Base-by-base conservation (phyloP, 768 basidiomycete species). In the Rhodotorula kratochvilovae region DNA sequence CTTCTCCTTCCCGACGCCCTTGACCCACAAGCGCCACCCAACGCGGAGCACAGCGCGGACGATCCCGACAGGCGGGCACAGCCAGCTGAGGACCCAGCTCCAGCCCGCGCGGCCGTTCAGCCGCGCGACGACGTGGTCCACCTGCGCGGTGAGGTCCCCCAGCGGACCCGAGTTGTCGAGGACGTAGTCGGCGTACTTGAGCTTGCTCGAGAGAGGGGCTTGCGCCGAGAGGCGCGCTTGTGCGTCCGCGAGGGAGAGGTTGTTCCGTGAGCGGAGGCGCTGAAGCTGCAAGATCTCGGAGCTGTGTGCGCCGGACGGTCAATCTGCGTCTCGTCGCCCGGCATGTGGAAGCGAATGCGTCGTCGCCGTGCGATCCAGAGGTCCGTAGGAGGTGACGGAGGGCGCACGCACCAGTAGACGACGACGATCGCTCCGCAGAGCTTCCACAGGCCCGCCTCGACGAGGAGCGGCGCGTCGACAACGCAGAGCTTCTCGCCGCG, bases 401-500 rank as follows among this genome's bases (percentile, higher is more conserved):
- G 4, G 57, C 19, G 54, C 15, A 78, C 82, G 76, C 70, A 96
- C 95, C 93, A 96, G 78, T 92, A 94, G 11, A 96, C 93, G 17
- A 99, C 88, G 6, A 93, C 84, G 33, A 97, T 87, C 71, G 85
- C 84, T 7, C 88, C 92, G 56, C 93, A 89, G 84, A 86, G 89
- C 77, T 85, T 86, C 86, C 89, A 92, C 48, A 97, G 78, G 4
- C 88, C 88, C 1, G 90, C 87, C 79, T 99, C 96, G 67, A 99
- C 88, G 66, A 99, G 82, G 61, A 98, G 81, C 43, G 96, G 96
- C 11, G 96, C 90, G 80, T 98, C 96, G 74, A 98, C 81, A 5
- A 97, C 84, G 71, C 89, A 90, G 50, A 89, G 83, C 78, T 85
- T 88, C 76, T 91, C 83, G 13, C 96, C 95, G 51, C 81, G 81